Conservation (phyloP, 1,284 basidiomycete species). For the Ceratobasidium sp. region DNA sequence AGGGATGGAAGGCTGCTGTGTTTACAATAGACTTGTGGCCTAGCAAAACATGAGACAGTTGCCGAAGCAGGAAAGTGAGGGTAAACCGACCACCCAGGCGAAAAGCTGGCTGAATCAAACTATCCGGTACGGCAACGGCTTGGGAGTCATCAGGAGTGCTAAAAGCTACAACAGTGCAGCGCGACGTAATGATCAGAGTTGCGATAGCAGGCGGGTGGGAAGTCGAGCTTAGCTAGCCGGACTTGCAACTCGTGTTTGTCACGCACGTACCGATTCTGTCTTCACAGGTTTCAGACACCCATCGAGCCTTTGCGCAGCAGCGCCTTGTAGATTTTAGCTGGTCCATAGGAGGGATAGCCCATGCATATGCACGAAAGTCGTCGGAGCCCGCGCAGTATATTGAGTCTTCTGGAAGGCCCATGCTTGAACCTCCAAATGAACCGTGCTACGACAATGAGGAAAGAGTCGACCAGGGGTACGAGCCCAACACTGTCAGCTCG, state of each 20-base stretch:
- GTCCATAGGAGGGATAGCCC: conserved; percentile 29
- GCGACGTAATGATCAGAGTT: background rate
- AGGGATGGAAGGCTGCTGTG: conserved; percentile 41
- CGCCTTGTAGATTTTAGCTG: conserved; percentile 10
- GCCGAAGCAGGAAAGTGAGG: background rate
- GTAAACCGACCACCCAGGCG: conserved; percentile 38
- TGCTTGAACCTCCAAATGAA: conserved; percentile 36
- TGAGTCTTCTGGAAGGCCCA: conserved; percentile 44
- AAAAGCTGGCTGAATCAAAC: conserved; percentile 24
- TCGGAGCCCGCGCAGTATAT: conserved; percentile 43
- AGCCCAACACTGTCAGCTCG: conserved; percentile 7
- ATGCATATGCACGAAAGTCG: conserved; percentile 41
- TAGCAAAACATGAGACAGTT: conserved; percentile 1
- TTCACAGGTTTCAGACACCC: conserved; percentile 14
- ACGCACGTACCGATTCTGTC: conserved; percentile 30
- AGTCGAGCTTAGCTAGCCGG: conserved; percentile 16
- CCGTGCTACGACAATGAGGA: conserved; percentile 34
- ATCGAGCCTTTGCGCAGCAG: conserved; percentile 12
- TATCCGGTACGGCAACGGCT: background rate
- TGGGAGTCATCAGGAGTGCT: conserved; percentile 23
- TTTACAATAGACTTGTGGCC: conserved; percentile 39
- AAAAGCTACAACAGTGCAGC: conserved; percentile 7
- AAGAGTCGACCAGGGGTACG: background rate
- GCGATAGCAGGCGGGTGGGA: background rate
- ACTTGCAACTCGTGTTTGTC: background rate